Evolutionary conservation across 2,329 filamentous ascomycete species (phyloP), one percentile per base, ranked within the genome.

Genomic region (Trichoderma polysporum): DNA sequence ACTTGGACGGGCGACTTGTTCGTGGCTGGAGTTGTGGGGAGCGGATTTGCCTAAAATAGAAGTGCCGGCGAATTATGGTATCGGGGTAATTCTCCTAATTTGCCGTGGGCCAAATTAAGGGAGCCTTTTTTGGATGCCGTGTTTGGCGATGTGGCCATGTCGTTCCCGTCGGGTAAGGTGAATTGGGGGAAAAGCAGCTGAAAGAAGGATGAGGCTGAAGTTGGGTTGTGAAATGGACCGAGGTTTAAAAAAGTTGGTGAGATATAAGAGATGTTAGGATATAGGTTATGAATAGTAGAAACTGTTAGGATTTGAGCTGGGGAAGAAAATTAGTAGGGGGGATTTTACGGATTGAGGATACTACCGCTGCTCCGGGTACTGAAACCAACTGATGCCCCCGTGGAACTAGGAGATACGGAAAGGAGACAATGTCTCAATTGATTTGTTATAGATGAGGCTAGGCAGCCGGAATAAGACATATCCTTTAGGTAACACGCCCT

Each of bases 41-140:
- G 60, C 60, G 60, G 60, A 63, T 63, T 47, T 63, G 60, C 60
- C 60, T 63, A 63, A 63, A 35, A 33, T 17, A 45, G 60, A 54
- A 52, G 52, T 63, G 60, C 60, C 60, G 60, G 60, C 25, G 60
- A 45, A 33, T 63, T 29, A 45, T 50, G 13, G 35, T 17, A 17
- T 50, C 58, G 19, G 54, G 54, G 54, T 41, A 31, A 56, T 19
- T 50, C 10, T 27, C 45, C 33, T 53, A 62, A 53, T 62, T 62
- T 62, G 22, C 59, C 59, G 35, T 57, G 12, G 19, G 45, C n/a
- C 17, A 22, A n/a, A 52, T 10, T 13, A 31, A 31, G 37, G n/a
- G 37, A 57, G 35, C 19, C n/a, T 19, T 12, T 29, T 39, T 12
- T 15, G 12, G 25, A 35, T 25, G 22, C 53, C 19, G 17, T 10